These are phyloP conservation scores for Boletus semigastroideus DNA, from an alignment of 1,284 basidiomycete species.

Conservation along the genomic window DNA sequence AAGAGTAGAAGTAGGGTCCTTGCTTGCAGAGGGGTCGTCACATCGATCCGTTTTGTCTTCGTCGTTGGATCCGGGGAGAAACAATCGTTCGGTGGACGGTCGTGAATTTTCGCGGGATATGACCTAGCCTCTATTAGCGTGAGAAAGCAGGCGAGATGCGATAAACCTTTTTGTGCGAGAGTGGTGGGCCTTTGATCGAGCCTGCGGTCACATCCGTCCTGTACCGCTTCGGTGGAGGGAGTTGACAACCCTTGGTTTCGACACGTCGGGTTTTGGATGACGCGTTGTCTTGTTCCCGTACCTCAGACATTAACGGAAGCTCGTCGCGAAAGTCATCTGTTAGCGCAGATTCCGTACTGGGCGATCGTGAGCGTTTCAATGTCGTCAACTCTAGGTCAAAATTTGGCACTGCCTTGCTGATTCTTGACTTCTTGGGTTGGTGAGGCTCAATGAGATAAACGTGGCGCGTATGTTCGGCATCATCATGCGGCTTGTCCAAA, in stretches of 20 bases:
- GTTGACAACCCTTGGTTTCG: conserved; percentile 2
- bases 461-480: conserved; percentile 41
- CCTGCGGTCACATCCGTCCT: neutral
- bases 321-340: conserved; percentile 44
- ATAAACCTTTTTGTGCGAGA: conserved; percentile 22
- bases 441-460: conserved; percentile 40
- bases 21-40: neutral
- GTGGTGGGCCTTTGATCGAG: neutral
- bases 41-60: conserved; percentile 7
- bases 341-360: conserved; percentile 12
- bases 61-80: conserved; percentile 17
- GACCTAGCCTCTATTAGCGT: conserved; percentile 13
- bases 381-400: conserved; percentile 56
- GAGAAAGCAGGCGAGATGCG: neutral
- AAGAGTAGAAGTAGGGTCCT: neutral
- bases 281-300: conserved; percentile 25
- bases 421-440: conserved; percentile 9
- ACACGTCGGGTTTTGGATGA: conserved; percentile 32
- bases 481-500: conserved; percentile 47
- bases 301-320: conserved; percentile 44
- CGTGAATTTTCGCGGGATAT: neutral
- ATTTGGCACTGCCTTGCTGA: conserved; percentile 40
- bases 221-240: conserved; percentile 20
- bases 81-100: conserved; percentile 14
- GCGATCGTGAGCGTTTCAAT: conserved; percentile 37